Conservation (phyloP, 164 flowering plant species). For the Kingdonia uniflora region DNA sequence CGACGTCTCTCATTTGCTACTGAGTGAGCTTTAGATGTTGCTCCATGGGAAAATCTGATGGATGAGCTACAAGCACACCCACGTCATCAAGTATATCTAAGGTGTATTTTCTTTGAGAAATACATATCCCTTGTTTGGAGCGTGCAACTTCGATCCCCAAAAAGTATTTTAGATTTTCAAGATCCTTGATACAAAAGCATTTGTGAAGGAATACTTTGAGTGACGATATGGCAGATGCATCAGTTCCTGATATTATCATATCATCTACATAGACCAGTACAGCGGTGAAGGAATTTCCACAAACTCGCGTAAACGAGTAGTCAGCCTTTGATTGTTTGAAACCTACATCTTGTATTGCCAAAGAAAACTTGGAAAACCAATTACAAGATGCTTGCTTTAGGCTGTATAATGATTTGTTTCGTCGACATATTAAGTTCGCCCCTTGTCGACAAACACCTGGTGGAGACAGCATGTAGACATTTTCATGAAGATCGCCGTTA, state of each 20-base stretch:
- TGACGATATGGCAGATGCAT: too few relatives aligned
- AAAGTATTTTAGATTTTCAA: not conserved
- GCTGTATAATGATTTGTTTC: not conserved
- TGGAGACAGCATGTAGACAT: not conserved
- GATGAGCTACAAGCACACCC: not conserved
- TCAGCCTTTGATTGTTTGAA: conserved; percentile 4
- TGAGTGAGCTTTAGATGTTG: conserved; percentile 5
- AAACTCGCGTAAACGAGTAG: too few relatives aligned
- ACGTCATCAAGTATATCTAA: conserved; percentile 2
- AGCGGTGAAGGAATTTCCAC: too few relatives aligned
- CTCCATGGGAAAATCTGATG: not conserved
- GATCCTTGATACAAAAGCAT: too few relatives aligned
- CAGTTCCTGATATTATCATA: too few relatives aligned
- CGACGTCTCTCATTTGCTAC: too few relatives aligned
- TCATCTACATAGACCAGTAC: too few relatives aligned
- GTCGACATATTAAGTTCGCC: conserved; percentile 2
- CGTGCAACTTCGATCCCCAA: not conserved
- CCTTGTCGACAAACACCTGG: conserved; percentile 5
- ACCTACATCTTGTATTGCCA: too few relatives aligned
- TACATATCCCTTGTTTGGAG: not conserved
- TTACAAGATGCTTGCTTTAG: conserved; percentile 4
- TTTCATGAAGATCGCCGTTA: not conserved
- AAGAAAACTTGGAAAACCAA: too few relatives aligned
- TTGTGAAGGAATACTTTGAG: too few relatives aligned
- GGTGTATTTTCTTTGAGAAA: conserved; percentile 7